Conservation (phyloP, 306 rosid species). For the Fagus sylvatica region DNA sequence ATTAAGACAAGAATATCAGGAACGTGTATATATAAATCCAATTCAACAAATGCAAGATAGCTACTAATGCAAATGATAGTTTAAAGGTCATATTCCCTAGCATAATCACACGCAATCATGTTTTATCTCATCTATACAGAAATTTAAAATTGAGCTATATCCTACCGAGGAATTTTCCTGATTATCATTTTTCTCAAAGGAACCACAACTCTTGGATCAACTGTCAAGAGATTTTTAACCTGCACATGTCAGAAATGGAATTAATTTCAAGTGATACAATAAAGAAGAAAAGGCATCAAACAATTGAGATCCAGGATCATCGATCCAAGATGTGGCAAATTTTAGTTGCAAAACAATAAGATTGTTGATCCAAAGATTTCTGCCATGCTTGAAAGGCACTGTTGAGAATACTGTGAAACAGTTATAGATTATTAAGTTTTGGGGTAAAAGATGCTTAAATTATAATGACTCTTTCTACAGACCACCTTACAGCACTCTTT, state of each 20-base stretch:
- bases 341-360: too few species aligned
- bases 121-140: slow-evolving; percentile 13
- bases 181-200: slow-evolving; percentile 75
- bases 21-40: slow-evolving; percentile 10
- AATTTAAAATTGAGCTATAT: slow-evolving; percentile 9
- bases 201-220: slow-evolving; percentile 70
- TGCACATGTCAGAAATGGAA: slow-evolving; percentile 36
- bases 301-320: background rate
- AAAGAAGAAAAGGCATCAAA: background rate
- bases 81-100: background rate
- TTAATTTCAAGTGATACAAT: slow-evolving; percentile 1
- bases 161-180: slow-evolving; percentile 92
- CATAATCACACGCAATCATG: slow-evolving; percentile 12
- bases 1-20: slow-evolving; percentile 13
- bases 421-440: background rate
- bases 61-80: background rate
- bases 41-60: slow-evolving; percentile 10
- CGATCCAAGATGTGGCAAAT: too few species aligned
- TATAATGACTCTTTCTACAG: background rate
- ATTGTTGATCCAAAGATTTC: background rate
- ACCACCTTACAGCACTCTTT: background rate
- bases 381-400: background rate
- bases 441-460: background rate
- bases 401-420: background rate
- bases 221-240: slow-evolving; percentile 91